Base-by-base conservation (phyloP, 208 protist species). In the Crithidia brevicula region DNA sequence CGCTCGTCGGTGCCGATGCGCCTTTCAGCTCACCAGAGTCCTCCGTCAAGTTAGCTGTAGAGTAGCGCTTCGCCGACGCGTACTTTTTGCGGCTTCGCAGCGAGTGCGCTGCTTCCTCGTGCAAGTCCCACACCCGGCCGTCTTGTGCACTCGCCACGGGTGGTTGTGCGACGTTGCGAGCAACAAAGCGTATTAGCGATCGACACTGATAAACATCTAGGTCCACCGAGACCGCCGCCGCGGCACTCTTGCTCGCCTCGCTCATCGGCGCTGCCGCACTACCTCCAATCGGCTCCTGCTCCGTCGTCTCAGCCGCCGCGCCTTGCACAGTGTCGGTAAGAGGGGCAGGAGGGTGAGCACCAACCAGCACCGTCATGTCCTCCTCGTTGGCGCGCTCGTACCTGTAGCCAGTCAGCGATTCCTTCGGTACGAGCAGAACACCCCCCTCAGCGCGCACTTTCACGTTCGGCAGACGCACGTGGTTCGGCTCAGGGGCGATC, bases 401-500 rank as follows among this genome's bases (percentile, higher is more conserved):
- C 28, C 9, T 23, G 54, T 70, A 76, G 7, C 70, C 70, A 3
- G 61, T 58, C 16, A 67, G 53, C 18, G 66, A 38, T 23, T 69
- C 62, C 22, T 65, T 76, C 22, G 56, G 70, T n/a, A 66, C 56
- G 51, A 68, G 62, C 43, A 66, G 46, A 45, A 70, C 53, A 9
- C 62, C 61, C 23, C 11, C 22, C 23, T 76, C 56, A 18, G 49
- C 49, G 5, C 62, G 51, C 56, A 70, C 25, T 28, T 64, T 69
- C 46, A 76, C n/a, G 36, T 69, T 53, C 1, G 70, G 70, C 56
- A 76, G 56, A 6, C 22, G 47, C 20, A 66, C 56, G 33, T 50
- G 18, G 1, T 27, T 60, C 23, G 54, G 23, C 8, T 42, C 2
- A 16, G 30, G 4, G 3, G 45, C 20, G 2, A 38, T 15, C 22